phyloP scores from a whole-genome alignment of 2,329 filamentous ascomycete genomes.

The Colletotrichum gigasporum region DNA sequence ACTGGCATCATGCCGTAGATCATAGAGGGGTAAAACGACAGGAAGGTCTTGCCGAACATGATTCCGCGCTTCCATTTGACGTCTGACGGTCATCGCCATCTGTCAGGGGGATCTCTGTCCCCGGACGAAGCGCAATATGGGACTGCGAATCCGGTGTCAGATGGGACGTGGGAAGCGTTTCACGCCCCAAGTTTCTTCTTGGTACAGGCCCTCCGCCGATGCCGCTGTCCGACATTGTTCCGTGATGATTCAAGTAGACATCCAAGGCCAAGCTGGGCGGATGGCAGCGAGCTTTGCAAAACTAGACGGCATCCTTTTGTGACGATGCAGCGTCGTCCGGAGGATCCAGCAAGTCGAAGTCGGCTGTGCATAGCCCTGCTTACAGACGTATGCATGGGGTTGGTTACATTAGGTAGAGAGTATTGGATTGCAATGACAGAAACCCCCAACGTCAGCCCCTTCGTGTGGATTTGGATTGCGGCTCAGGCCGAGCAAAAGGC shows the following conservation, averaged over 20 bases:
- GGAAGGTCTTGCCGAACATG: slow-evolving; percentile 3
- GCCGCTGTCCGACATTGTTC: background rate
- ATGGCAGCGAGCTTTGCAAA: background rate
- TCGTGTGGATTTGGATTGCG: too few relatives aligned
- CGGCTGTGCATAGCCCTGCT: background rate
- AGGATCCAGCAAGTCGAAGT: background rate
- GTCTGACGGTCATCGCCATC: background rate
- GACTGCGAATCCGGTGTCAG: slow-evolving; percentile 21
- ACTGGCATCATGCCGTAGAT: background rate
- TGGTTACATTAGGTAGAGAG: background rate
- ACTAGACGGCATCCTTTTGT: background rate
- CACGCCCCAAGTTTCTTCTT: slow-evolving; percentile 14
- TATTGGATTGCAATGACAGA: background rate
- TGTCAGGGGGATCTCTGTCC: background rate
- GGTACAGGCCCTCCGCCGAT: slow-evolving; percentile 7
- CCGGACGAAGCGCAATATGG: slow-evolving; percentile 1
- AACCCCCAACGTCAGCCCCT: background rate
- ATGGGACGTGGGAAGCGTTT: slow-evolving; percentile 22
- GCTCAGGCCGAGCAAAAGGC: background rate
- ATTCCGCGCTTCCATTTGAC: background rate
- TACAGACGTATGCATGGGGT: background rate
- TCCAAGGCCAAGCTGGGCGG: background rate
- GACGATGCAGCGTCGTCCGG: background rate
- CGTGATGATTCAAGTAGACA: background rate
- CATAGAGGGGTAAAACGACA: background rate